phyloP scores from a whole-genome alignment of 495 filamentous ascomycete species.

The Penicillium taxi region DNA sequence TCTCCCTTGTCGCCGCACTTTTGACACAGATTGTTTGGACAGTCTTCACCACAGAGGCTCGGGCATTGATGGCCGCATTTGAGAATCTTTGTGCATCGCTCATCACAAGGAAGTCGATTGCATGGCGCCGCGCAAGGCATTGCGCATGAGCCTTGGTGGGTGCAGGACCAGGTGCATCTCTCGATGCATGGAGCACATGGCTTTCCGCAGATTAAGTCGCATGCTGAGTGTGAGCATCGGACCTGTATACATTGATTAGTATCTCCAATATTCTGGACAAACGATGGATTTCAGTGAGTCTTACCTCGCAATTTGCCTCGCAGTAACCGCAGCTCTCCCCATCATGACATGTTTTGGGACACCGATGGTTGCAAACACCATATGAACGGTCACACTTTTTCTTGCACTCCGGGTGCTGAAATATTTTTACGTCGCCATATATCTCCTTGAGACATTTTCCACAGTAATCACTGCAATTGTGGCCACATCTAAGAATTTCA shows the following conservation, averaged over 20 bases:
- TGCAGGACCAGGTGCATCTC: slow-evolving; percentile 49
- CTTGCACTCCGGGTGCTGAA: slow-evolving; percentile 45
- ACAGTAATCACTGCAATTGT: slow-evolving; percentile 50
- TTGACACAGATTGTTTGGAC: slow-evolving; percentile 31
- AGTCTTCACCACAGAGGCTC: slow-evolving; percentile 58
- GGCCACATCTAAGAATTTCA: slow-evolving; percentile 47
- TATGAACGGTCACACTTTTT: slow-evolving; percentile 47
- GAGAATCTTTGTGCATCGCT: slow-evolving; percentile 50
- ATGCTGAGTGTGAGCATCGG: slow-evolving; percentile 55
- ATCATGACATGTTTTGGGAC: slow-evolving; percentile 47
- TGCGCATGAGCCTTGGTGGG: slow-evolving; percentile 48
- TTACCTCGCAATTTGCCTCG: slow-evolving; percentile 47
- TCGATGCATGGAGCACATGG: slow-evolving; percentile 57
- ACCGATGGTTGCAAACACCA: slow-evolving; percentile 52
- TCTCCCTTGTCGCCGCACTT: slow-evolving; percentile 4
- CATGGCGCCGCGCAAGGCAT: slow-evolving; percentile 59
- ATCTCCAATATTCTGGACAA: too few species aligned
- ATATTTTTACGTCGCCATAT: slow-evolving; percentile 15
- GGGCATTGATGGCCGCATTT: slow-evolving; percentile 63
- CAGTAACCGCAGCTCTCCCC: slow-evolving; percentile 48
- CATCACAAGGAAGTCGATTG: slow-evolving; percentile 57
- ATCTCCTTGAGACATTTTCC: slow-evolving; percentile 34
- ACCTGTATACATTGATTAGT: too few species aligned
- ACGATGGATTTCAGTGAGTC: too few species aligned
- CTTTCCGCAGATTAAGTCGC: slow-evolving; percentile 50